phyloP scores from a whole-genome alignment of 306 rosid species.

The Lathyrus oleraceus region DNA sequence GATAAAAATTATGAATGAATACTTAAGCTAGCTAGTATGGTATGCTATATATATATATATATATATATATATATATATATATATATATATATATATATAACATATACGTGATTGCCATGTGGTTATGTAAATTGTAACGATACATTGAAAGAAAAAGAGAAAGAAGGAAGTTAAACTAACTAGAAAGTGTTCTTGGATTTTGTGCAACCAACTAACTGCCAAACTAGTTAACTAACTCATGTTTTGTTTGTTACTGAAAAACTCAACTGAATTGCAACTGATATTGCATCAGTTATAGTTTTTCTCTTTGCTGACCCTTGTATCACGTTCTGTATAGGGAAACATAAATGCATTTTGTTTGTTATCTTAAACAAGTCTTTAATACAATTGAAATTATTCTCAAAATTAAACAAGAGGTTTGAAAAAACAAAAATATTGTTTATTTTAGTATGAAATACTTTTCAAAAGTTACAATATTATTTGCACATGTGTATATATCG shows the following conservation, averaged over 20 bases:
- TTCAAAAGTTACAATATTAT: not conserved
- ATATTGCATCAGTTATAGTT: not conserved
- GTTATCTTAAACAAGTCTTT: not conserved
- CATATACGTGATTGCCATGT: not conserved
- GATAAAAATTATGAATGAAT: not conserved
- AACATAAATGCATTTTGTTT: not conserved
- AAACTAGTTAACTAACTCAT: not conserved
- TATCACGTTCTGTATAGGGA: not conserved
- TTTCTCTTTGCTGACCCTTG: not conserved
- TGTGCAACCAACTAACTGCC: not conserved
- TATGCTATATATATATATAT: conserved; percentile 5
- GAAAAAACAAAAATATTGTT: no score
- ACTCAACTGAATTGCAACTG: no score
- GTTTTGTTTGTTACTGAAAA: conserved; percentile 15
- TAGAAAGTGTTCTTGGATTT: conserved; percentile 15
- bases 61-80: no score
- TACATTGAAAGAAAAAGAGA: conserved; percentile 1
- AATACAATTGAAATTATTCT: not conserved
- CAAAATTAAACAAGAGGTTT: no score
- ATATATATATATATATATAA: no score
- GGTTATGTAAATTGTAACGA: not conserved
- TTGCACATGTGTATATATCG: no score
- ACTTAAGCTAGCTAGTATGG: not conserved
- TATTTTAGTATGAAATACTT: no score
- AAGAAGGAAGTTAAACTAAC: not conserved